These are phyloP conservation scores for Phyllostachys edulis DNA, from an alignment of 176 grass and related monocot species.

Conservation along the genomic window DNA sequence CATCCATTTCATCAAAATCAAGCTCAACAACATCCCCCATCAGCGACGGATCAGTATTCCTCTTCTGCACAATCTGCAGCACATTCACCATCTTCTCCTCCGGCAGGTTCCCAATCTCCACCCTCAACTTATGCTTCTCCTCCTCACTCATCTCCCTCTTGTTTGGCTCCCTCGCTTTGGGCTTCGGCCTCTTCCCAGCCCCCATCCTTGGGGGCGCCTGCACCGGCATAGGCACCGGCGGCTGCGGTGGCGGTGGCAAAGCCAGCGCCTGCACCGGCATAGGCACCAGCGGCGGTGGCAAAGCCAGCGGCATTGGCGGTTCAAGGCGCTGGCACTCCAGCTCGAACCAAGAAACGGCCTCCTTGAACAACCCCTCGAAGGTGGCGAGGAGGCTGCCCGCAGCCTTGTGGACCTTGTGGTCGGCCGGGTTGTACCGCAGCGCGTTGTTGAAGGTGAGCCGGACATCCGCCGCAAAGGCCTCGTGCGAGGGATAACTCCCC, in stretches of 20 bases:
- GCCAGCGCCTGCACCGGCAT: neutral
- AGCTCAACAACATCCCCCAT: conserved; percentile 71
- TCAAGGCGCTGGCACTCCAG: conserved; percentile 34
- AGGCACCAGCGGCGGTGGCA: neutral
- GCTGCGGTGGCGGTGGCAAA: neutral
- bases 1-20: conserved; percentile 77
- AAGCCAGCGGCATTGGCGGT: neutral
- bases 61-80: conserved; percentile 80
- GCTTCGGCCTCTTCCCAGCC: conserved; percentile 57
- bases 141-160: conserved; percentile 75
- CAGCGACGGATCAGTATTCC: conserved; percentile 51
- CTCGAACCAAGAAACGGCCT: conserved; percentile 52
- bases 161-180: conserved; percentile 64
- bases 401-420: conserved; percentile 62
- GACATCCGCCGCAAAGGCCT: conserved; percentile 63
- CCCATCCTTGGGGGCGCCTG: conserved; percentile 23
- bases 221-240: neutral
- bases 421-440: conserved; percentile 69
- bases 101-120: conserved; percentile 60
- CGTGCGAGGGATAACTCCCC: conserved; percentile 55
- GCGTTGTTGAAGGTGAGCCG: conserved; percentile 84
- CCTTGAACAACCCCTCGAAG: conserved; percentile 59
- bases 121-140: conserved; percentile 66
- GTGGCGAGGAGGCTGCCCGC: conserved; percentile 47
- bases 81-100: conserved; percentile 69